Conservation (phyloP, 2,329 filamentous ascomycete species). For the Dissoconium aciculare region DNA sequence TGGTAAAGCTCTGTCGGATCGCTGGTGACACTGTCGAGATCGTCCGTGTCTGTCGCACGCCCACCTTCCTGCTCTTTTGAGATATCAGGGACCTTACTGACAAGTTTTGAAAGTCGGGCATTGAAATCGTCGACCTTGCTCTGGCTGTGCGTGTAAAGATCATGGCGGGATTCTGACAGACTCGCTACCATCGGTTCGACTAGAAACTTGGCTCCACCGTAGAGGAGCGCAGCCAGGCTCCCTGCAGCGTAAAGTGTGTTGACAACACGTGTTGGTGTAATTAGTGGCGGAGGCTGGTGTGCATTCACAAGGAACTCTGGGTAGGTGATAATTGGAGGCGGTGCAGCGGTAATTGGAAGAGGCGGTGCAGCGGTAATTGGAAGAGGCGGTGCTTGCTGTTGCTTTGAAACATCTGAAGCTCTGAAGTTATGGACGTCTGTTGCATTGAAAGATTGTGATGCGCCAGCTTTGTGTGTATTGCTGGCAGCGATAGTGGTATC, state of each 20-base stretch:
- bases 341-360: conserved; percentile 23
- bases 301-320: conserved; percentile 48
- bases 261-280: conserved; percentile 41
- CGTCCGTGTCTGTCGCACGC: conserved; percentile 26
- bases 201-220: conserved; percentile 56
- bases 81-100: conserved; percentile 14
- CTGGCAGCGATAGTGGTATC: conserved; percentile 1
- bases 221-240: conserved; percentile 43
- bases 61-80: conserved; percentile 1
- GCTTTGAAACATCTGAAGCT: conserved; percentile 11
- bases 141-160: conserved; percentile 38
- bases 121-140: conserved; percentile 41
- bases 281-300: conserved; percentile 42
- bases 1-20: conserved; percentile 69
- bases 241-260: conserved; percentile 43
- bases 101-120: conserved; percentile 32
- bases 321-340: conserved; percentile 51
- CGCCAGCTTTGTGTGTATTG: conserved; percentile 3
- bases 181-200: conserved; percentile 45
- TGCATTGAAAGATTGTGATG: conserved; percentile 8
- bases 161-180: conserved; percentile 41
- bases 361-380: conserved; percentile 5
- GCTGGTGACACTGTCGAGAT: conserved; percentile 36
- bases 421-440: conserved; percentile 18
- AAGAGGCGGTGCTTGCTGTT: conserved; percentile 9